phyloP scores from a whole-genome alignment of 2,329 filamentous ascomycete species.

The Aspergillus alliaceus region DNA sequence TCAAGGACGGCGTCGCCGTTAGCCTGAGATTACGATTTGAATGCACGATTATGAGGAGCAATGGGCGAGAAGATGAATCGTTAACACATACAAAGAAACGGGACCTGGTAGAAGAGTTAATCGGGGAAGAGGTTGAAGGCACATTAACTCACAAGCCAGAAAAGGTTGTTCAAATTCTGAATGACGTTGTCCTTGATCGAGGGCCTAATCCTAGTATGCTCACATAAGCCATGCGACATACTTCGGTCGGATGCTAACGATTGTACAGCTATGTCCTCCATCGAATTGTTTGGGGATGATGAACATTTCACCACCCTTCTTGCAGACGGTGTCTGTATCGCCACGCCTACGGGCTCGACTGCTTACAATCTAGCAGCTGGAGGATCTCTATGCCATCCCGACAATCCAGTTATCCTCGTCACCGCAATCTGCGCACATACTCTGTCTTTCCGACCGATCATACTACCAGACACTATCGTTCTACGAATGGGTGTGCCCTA shows the following conservation, averaged over 20 bases:
- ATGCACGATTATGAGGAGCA: slow-evolving; percentile 81
- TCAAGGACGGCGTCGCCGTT: slow-evolving; percentile 81
- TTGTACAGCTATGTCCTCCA: slow-evolving; percentile 75
- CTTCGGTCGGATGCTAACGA: neutral
- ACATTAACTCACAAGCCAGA: slow-evolving; percentile 83
- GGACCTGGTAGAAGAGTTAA: slow-evolving; percentile 84
- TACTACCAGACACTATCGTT: slow-evolving; percentile 93
- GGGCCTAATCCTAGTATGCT: slow-evolving; percentile 87
- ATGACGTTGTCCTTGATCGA: slow-evolving; percentile 94
- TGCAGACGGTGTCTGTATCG: slow-evolving; percentile 89
- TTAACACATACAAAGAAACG: slow-evolving; percentile 43
- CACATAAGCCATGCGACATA: neutral
- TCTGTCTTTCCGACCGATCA: slow-evolving; percentile 92
- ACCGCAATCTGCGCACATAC: slow-evolving; percentile 95
- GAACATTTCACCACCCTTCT: slow-evolving; percentile 93
- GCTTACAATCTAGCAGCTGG: slow-evolving; percentile 95
- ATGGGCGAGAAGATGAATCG: slow-evolving; percentile 31
- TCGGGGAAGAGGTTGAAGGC: slow-evolving; percentile 82
- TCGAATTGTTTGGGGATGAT: slow-evolving; percentile 91
- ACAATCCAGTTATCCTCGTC: slow-evolving; percentile 93
- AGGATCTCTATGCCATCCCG: slow-evolving; percentile 91
- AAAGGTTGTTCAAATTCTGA: slow-evolving; percentile 84
- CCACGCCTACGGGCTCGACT: slow-evolving; percentile 90
- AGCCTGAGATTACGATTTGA: slow-evolving; percentile 87
- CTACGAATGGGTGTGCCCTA: slow-evolving; percentile 93